phyloP scores from a whole-genome alignment of 352 stramenopile species.

The Globisporangium alternatum region DNA sequence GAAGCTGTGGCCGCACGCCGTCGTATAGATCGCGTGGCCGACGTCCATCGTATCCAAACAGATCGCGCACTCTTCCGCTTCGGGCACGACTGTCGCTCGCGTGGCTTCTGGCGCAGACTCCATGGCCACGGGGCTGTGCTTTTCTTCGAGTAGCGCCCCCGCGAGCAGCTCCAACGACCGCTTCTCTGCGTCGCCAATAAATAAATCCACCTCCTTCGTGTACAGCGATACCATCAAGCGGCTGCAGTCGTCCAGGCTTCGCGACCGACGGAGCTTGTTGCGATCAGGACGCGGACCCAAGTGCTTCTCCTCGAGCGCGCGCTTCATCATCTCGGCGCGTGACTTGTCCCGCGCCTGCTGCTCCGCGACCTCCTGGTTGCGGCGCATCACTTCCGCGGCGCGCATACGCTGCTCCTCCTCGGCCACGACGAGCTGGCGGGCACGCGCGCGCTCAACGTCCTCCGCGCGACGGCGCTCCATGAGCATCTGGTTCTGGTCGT shows the following conservation, averaged over 20 bases:
- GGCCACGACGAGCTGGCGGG: conserved; percentile 61
- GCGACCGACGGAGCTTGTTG: conserved; percentile 33
- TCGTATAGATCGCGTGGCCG: conserved; percentile 81
- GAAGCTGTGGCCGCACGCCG: conserved; percentile 81
- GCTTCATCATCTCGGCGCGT: conserved; percentile 41
- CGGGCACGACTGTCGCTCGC: conserved; percentile 40
- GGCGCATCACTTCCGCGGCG: conserved; percentile 42
- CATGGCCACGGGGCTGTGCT: conserved; percentile 22
- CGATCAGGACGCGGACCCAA: conserved; percentile 51
- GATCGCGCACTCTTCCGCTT: conserved; percentile 83
- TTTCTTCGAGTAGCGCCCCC: background rate
- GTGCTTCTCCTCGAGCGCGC: conserved; percentile 54
- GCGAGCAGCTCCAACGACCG: conserved; percentile 41
- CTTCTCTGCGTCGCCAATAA: conserved; percentile 62
- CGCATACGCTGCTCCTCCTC: conserved; percentile 68
- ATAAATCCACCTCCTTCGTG: conserved; percentile 45
- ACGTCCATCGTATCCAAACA: conserved; percentile 81
- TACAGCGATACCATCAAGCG: conserved; percentile 26
- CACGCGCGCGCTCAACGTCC: conserved; percentile 68
- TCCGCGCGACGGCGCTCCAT: conserved; percentile 62
- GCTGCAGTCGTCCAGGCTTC: conserved; percentile 56
- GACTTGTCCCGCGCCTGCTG: conserved; percentile 33
- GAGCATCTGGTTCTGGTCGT: conserved; percentile 72
- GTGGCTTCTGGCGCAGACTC: conserved; percentile 11
- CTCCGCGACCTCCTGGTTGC: conserved; percentile 48